Percentiles rank a stretch among this genome's conserved stretches.
Conservation (phyloP, 768 basidiomycete species). For the Podaxis carcinomalis region DNA sequence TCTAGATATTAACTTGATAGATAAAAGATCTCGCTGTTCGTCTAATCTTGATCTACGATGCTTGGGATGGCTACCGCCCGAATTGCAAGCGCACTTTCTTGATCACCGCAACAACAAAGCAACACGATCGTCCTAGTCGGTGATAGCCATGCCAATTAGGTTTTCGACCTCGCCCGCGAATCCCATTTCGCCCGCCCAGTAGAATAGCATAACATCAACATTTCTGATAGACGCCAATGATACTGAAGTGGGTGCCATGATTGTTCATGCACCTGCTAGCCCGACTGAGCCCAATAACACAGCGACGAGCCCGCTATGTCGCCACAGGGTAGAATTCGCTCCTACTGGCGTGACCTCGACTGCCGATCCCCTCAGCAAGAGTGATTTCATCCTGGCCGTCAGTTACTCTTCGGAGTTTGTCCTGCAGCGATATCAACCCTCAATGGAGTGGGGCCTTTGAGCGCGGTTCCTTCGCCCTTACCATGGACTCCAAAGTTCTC, state of each 20-base stretch:
- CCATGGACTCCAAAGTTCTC: neutral
- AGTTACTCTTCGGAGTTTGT: neutral
- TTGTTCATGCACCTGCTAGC: neutral
- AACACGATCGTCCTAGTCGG: slow-evolving; percentile 55
- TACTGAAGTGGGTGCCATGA: neutral
- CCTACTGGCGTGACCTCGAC: neutral
- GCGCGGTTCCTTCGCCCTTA: neutral
- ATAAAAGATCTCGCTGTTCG: neutral
- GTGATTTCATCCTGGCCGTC: neutral
- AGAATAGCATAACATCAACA: neutral
- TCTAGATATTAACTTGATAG: neutral
- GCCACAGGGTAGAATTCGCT: neutral
- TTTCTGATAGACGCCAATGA: neutral
- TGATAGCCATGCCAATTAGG: slow-evolving; percentile 60
- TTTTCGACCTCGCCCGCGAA: slow-evolving; percentile 44
- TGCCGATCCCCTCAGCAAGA: neutral
- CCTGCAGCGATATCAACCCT: neutral
- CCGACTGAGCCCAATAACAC: neutral
- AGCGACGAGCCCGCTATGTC: neutral
- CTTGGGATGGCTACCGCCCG: slow-evolving; percentile 55
- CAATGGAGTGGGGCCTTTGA: neutral
- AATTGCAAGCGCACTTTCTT: slow-evolving; percentile 39
- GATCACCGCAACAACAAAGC: slow-evolving; percentile 43
- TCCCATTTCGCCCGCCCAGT: neutral
- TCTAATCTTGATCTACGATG: slow-evolving; percentile 19